These are phyloP conservation scores for Penicillium simplicissimum DNA, from an alignment of 495 filamentous ascomycete species.

Conservation along the genomic window DNA sequence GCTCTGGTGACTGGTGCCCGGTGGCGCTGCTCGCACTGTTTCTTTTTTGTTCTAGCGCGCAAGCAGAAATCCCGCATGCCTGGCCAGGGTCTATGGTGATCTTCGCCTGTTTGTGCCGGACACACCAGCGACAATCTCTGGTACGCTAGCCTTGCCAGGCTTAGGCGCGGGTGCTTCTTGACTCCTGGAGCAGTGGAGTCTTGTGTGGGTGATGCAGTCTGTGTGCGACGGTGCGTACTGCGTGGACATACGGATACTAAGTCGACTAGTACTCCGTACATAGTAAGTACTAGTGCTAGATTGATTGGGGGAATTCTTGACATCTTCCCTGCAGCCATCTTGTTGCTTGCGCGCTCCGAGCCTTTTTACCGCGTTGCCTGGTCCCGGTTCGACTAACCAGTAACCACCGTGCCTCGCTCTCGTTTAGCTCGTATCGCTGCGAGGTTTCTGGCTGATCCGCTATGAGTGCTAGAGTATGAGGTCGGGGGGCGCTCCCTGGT, in stretches of 20 bases:
- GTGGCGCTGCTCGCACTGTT: background rate
- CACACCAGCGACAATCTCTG: background rate
- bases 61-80: slow-evolving; percentile 6
- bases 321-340: background rate
- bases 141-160: background rate
- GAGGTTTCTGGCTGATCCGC: background rate
- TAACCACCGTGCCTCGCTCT: background rate
- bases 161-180: background rate
- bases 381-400: background rate
- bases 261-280: too few species aligned
- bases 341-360: background rate
- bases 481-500: background rate
- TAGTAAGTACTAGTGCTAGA: too few species aligned
- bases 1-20: slow-evolving; percentile 7
- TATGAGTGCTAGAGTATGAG: background rate
- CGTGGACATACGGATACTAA: background rate
- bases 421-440: background rate
- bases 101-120: slow-evolving; percentile 7
- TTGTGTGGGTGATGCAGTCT: background rate
- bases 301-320: too few species aligned
- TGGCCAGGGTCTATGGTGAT: background rate
- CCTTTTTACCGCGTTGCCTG: background rate
- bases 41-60: slow-evolving; percentile 1
- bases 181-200: background rate
- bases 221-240: background rate